Evolutionary conservation across 2,329 filamentous ascomycete genomes (phyloP).

Genomic region (Paraphoma sp.): DNA sequence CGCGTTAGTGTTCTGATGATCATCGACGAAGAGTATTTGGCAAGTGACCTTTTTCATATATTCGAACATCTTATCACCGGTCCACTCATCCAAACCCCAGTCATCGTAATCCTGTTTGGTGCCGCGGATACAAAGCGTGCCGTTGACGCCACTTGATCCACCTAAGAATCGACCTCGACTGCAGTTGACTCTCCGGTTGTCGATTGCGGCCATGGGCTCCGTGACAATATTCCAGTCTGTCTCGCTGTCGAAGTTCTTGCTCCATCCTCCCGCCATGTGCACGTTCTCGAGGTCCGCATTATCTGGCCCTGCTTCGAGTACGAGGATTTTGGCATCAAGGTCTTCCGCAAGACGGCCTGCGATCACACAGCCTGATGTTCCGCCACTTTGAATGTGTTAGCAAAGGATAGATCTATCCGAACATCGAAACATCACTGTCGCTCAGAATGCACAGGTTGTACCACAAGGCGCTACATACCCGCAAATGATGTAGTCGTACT

Average conservation of each 20-base stretch:
- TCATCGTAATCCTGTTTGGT: constrained; percentile 61
- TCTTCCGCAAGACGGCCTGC: constrained; percentile 57
- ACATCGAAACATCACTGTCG: no score
- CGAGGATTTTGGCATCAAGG: constrained; percentile 48
- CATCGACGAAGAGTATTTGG: background rate
- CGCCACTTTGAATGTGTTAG: constrained; percentile 43
- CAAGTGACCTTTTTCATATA: constrained; percentile 60
- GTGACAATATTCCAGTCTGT: constrained; percentile 61
- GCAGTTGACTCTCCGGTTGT: constrained; percentile 55
- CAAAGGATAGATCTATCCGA: background rate
- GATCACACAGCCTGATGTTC: constrained; percentile 58
- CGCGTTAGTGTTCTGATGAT: background rate
- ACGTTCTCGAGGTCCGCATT: constrained; percentile 56
- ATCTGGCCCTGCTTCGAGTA: constrained; percentile 58
- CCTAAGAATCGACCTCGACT: constrained; percentile 60
- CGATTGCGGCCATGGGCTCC: constrained; percentile 48
- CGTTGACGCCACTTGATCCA: constrained; percentile 59
- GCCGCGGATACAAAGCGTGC: constrained; percentile 58
- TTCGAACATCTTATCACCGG: constrained; percentile 62
- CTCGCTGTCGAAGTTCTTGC: constrained; percentile 56
- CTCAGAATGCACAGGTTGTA: background rate
- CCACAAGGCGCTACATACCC: constrained; percentile 19
- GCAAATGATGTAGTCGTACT: constrained; percentile 37
- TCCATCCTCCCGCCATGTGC: constrained; percentile 60
- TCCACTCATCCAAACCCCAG: constrained; percentile 63